Evolutionary conservation across 306 rosid genomes (phyloP).

Genomic region (Oxytropis ochrocephala): DNA sequence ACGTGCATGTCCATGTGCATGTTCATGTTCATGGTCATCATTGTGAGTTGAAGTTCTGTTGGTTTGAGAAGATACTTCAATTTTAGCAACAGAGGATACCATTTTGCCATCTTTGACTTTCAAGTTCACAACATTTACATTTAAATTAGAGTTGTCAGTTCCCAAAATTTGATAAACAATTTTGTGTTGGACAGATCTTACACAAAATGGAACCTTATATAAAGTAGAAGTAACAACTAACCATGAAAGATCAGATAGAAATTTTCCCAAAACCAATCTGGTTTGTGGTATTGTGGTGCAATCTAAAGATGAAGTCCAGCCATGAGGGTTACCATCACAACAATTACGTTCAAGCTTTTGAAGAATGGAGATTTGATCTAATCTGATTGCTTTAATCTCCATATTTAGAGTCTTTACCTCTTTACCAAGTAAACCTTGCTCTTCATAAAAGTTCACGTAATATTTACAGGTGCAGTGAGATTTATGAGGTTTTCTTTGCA

Average conservation of each 20-base stretch:
- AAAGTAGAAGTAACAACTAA: conserved; percentile 47
- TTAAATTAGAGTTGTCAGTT: not conserved
- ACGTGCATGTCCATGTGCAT: not conserved
- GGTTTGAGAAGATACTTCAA: conserved; percentile 14
- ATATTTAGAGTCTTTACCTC: conserved; percentile 47
- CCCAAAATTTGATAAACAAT: conserved; percentile 58
- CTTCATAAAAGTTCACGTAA: conserved; percentile 60
- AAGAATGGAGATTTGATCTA: conserved; percentile 54
- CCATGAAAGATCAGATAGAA: conserved; percentile 67
- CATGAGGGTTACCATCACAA: conserved; percentile 39
- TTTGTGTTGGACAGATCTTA: conserved; percentile 56
- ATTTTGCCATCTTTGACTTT: conserved; percentile 32
- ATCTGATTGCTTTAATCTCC: conserved; percentile 39
- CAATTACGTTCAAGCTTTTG: conserved; percentile 47
- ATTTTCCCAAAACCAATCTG: conserved; percentile 52
- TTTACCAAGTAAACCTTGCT: conserved; percentile 69
- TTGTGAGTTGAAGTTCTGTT: not conserved
- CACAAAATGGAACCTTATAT: conserved; percentile 45
- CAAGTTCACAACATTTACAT: conserved; percentile 45
- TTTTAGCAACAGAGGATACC: conserved; percentile 38
- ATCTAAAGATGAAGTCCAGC: conserved; percentile 69
- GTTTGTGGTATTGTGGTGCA: conserved; percentile 44
- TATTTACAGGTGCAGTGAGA: conserved; percentile 57
- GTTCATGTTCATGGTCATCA: not conserved
- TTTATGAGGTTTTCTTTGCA: conserved; percentile 69